Evolutionary conservation across 768 basidiomycete genomes (phyloP), one percentile per base, ranked within the genome.

Genomic region (Auriscalpium vulgare): DNA sequence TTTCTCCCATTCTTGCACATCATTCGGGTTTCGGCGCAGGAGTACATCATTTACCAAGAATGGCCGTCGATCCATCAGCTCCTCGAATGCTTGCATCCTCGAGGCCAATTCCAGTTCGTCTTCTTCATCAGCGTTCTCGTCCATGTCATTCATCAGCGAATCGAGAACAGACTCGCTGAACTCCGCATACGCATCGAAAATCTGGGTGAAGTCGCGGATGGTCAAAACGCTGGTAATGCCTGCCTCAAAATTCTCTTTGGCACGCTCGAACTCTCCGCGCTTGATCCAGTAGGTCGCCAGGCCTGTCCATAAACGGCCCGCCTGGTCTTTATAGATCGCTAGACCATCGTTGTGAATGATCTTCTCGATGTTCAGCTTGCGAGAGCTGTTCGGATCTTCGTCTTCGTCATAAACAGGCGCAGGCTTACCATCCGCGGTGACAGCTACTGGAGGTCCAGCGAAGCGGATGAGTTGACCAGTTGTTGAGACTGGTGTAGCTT

Each of bases 1-100:
- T 72, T 99, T 99, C 74, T 98, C 97, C 97, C 97, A 99, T 68
- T 99, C 97, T 62, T 97, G 93, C 2, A 98, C 97, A 64, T 99
- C 97, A 63, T 97, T 91, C 5, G 92, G 91, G 75, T 99, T 99
- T 64, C 97, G 76, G 59, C 97, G 75, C 37, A 98, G 69, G 14
- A 98, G 73, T 11, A 98, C 97, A 64, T 97, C 95, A 64, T 99
- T 99, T 47, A 97, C 85, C 59, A 99, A 75, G 78, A 99, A 98
- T 2, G 93, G 95, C 67, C 97, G 72, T 50, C 95, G 79, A 68
- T 99, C 97, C 78, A 95, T 95, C 62, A 99, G 70, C 43, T 85
- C 88, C 69, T 97, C 95, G 64, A 98, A 94, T 57, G 87, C 86
- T 67, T 86, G 87, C 90, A 98, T 97, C 65, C 85, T 83, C 36